phyloP scores from a whole-genome alignment of 1,139 yeast species.

The Candida labiduridarum region DNA sequence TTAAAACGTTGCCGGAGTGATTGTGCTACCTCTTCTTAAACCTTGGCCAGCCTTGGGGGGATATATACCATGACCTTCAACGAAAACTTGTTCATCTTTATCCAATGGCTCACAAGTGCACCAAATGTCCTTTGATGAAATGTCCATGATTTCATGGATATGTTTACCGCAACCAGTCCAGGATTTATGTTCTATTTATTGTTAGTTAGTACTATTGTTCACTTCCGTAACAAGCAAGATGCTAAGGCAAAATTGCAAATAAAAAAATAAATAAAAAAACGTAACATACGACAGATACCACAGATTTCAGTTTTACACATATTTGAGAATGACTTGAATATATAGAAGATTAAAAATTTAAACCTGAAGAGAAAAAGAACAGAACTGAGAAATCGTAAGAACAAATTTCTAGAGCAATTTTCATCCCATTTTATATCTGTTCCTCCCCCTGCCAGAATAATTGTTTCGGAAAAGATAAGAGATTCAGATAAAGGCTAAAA shows the following conservation, averaged over 20 bases:
- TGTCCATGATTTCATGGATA: conserved; percentile 34
- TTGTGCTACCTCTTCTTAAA: conserved; percentile 19
- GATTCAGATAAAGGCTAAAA: neutral
- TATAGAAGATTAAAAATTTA: neutral
- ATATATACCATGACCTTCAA: conserved; percentile 28
- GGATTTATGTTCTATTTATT: conserved; percentile 27
- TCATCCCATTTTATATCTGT: neutral
- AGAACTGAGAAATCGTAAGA: neutral
- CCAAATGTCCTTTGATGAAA: conserved; percentile 38
- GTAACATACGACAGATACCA: conserved; percentile 31
- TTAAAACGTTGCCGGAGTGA: neutral
- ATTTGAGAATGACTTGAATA: conserved; percentile 3
- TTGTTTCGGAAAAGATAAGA: neutral
- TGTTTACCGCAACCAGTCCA: conserved; percentile 44
- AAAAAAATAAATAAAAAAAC: conserved; percentile 10
- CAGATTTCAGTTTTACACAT: conserved; percentile 43
- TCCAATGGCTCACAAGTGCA: conserved; percentile 37
- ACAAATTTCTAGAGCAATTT: neutral
- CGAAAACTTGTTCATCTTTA: conserved; percentile 15
- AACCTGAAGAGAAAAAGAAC: neutral
- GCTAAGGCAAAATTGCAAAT: no score
- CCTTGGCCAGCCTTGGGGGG: conserved; percentile 53
- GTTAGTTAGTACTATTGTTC: conserved; percentile 3
- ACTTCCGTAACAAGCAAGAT: no score
- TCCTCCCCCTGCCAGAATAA: neutral